These are phyloP conservation scores for Thalassiosira ordinaria DNA, from an alignment of 352 stramenopile species.

Conservation along the genomic window DNA sequence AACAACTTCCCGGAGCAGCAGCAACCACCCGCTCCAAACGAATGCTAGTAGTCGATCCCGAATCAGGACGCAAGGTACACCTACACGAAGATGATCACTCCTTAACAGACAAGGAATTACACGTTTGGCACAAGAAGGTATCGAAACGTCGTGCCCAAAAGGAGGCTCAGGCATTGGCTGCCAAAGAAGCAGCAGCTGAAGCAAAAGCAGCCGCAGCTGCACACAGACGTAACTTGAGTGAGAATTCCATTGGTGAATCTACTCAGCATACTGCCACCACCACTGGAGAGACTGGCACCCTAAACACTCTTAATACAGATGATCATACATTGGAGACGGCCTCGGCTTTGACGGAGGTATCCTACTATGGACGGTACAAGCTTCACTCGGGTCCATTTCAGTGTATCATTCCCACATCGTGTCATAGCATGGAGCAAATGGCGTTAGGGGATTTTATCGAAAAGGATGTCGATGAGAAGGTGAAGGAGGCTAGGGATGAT, in stretches of 20 bases:
- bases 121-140: constrained; percentile 33
- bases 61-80: constrained; percentile 31
- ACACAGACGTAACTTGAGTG: no score
- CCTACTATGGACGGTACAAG: neutral
- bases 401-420: neutral
- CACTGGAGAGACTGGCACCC: neutral
- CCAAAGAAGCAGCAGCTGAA: no score
- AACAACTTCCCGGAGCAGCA: no score
- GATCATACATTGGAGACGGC: constrained; percentile 21
- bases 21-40: constrained; percentile 31
- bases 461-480: neutral
- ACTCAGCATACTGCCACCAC: neutral
- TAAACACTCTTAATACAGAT: neutral
- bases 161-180: no score
- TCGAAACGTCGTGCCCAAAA: no score
- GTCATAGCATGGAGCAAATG: neutral
- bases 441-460: neutral
- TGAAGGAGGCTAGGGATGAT: constrained; percentile 16
- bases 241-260: no score
- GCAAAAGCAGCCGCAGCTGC: no score
- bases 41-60: constrained; percentile 46
- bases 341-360: constrained; percentile 20
- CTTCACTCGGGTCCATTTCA: neutral
- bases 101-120: constrained; percentile 46
- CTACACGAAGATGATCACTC: constrained; percentile 48